A percentile compares a stretch with the other conserved stretches of the same genome.
Conservation (phyloP, 2,329 filamentous ascomycete genomes). For the Diaporthe australafricana region DNA sequence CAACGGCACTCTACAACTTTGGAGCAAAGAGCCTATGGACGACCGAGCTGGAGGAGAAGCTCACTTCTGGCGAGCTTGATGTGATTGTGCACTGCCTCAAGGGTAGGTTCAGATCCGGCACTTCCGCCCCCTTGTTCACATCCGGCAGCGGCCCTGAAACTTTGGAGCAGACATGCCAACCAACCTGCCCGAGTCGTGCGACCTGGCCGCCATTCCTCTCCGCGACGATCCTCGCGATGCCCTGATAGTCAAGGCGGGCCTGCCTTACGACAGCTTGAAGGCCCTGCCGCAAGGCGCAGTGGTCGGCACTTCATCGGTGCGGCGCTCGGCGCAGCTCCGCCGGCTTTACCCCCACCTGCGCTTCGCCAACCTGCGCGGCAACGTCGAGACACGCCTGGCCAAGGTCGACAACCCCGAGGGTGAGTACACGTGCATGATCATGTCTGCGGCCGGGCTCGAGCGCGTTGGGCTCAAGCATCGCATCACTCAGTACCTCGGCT, state of each 20-base stretch:
- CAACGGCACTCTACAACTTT: slow-evolving; percentile 5
- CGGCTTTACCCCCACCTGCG: background rate
- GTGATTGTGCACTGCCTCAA: slow-evolving; percentile 8
- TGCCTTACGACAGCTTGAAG: background rate
- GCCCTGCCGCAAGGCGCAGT: background rate
- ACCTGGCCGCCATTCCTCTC: background rate
- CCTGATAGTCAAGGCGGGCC: slow-evolving; percentile 14
- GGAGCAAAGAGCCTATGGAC: slow-evolving; percentile 18
- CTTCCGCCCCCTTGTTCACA: background rate
- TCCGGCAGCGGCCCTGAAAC: background rate
- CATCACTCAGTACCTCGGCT: slow-evolving; percentile 3
- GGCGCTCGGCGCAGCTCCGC: slow-evolving; percentile 4
- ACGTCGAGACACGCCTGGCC: slow-evolving; percentile 11
- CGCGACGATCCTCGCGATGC: slow-evolving; percentile 10
- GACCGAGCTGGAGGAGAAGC: slow-evolving; percentile 4
- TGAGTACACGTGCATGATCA: slow-evolving; percentile 5
- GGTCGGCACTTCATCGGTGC: slow-evolving; percentile 10
- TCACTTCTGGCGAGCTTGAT: background rate
- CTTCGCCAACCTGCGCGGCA: slow-evolving; percentile 9
- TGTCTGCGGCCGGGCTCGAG: slow-evolving; percentile 1
- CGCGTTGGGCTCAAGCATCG: slow-evolving; percentile 2
- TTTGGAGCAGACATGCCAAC: slow-evolving; percentile 1
- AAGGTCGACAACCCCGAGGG: background rate
- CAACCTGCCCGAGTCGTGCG: background rate
- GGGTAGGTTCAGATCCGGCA: background rate